Conservation (phyloP, 1,284 basidiomycete genomes). For the Sphaerobolus stellatus region DNA sequence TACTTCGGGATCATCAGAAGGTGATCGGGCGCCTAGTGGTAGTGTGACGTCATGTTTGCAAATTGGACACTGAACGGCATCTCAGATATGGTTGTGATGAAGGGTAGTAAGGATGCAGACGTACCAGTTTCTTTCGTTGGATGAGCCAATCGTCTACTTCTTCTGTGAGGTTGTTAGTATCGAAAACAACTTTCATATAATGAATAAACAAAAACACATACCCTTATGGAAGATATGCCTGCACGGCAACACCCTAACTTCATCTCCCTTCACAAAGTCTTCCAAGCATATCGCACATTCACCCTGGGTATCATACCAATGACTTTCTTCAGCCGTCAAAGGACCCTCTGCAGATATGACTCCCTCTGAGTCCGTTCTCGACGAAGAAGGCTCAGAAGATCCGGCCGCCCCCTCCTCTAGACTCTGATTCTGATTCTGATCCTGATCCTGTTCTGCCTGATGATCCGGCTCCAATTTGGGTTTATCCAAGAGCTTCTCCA, state of each 20-base stretch:
- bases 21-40: slow-evolving; percentile 33
- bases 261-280: slow-evolving; percentile 80
- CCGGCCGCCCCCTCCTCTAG: not conserved
- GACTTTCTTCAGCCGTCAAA: slow-evolving; percentile 27
- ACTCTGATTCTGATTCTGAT: not conserved
- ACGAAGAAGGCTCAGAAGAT: not conserved
- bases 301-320: slow-evolving; percentile 69
- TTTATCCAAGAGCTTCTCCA: slow-evolving; percentile 47
- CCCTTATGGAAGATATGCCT: slow-evolving; percentile 81
- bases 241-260: slow-evolving; percentile 86
- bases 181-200: slow-evolving; percentile 30
- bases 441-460: not conserved
- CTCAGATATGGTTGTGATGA: not conserved
- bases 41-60: slow-evolving; percentile 87
- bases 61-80: slow-evolving; percentile 67
- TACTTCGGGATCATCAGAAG: no score
- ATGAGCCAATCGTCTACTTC: slow-evolving; percentile 91
- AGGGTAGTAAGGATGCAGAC: slow-evolving; percentile 30
- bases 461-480: no score
- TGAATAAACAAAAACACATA: slow-evolving; percentile 7
- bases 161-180: slow-evolving; percentile 30
- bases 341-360: slow-evolving; percentile 20
- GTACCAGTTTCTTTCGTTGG: slow-evolving; percentile 82
- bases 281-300: slow-evolving; percentile 92
- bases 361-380: not conserved